phyloP scores from a whole-genome alignment of 495 filamentous ascomycete genomes.

The Glutinoglossum americanum region DNA sequence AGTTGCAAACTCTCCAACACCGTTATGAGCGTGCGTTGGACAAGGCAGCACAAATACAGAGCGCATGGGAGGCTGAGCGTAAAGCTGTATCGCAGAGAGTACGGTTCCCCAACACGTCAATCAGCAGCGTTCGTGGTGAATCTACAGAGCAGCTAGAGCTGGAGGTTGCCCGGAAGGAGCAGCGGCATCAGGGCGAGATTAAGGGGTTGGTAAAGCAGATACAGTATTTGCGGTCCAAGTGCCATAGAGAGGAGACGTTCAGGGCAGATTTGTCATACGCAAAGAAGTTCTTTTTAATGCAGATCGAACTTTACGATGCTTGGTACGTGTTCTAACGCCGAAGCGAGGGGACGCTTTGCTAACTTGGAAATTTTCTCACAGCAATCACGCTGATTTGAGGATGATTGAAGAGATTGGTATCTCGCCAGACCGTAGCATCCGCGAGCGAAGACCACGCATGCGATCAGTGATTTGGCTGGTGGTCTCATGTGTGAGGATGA shows the following conservation, averaged over 20 bases:
- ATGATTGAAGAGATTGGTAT: slow-evolving; percentile 66
- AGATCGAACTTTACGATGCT: slow-evolving; percentile 56
- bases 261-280: slow-evolving; percentile 55
- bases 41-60: slow-evolving; percentile 21
- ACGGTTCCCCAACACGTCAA: slow-evolving; percentile 20
- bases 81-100: slow-evolving; percentile 22
- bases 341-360: background rate
- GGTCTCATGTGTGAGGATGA: slow-evolving; percentile 33
- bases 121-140: slow-evolving; percentile 12
- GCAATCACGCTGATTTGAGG: slow-evolving; percentile 76
- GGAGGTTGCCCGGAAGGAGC: slow-evolving; percentile 20
- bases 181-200: slow-evolving; percentile 57
- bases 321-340: slow-evolving; percentile 42
- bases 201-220: slow-evolving; percentile 73
- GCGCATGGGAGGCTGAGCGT: slow-evolving; percentile 26
- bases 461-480: slow-evolving; percentile 29
- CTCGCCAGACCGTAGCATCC: slow-evolving; percentile 22
- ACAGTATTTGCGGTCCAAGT: slow-evolving; percentile 61
- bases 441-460: slow-evolving; percentile 21
- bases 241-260: slow-evolving; percentile 59
- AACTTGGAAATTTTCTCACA: slow-evolving; percentile 18
- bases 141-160: slow-evolving; percentile 22
- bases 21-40: slow-evolving; percentile 32
- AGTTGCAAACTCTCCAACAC: slow-evolving; percentile 30
- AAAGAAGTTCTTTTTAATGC: slow-evolving; percentile 56